Conservation (phyloP, 129 eudicot species). For the Heracleum sosnowskyi region DNA sequence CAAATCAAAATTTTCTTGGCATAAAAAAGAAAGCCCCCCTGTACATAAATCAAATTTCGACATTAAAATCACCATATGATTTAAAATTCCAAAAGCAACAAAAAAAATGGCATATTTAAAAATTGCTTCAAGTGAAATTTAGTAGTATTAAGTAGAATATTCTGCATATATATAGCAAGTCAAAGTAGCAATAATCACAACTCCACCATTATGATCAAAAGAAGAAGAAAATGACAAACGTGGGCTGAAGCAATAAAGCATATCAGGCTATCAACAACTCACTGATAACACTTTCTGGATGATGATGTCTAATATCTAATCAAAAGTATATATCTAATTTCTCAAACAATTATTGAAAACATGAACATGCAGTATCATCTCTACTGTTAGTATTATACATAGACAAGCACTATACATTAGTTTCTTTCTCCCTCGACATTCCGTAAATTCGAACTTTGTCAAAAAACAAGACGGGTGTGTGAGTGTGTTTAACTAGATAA, state of each 20-base stretch:
- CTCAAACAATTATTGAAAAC: background rate
- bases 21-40: constrained; percentile 14
- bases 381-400: background rate
- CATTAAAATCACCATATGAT: background rate
- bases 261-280: too few species aligned
- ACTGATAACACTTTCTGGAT: too few species aligned
- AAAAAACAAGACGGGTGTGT: too few species aligned
- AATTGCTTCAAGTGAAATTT: background rate
- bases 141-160: background rate
- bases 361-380: background rate
- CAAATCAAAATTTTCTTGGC: constrained; percentile 29
- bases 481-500: too few species aligned
- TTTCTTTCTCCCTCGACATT: too few species aligned
- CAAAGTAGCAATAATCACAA: background rate
- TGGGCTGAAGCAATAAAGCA: too few species aligned
- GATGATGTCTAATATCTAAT: too few species aligned
- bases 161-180: background rate
- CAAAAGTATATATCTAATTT: too few species aligned
- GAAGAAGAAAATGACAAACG: background rate
- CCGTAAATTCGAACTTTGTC: too few species aligned
- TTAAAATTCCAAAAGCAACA: background rate
- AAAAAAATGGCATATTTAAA: background rate
- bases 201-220: background rate
- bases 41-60: background rate
- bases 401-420: background rate